Conservation (phyloP, 1,139 yeast genomes). For the Lodderomyces orthopsilosis region DNA sequence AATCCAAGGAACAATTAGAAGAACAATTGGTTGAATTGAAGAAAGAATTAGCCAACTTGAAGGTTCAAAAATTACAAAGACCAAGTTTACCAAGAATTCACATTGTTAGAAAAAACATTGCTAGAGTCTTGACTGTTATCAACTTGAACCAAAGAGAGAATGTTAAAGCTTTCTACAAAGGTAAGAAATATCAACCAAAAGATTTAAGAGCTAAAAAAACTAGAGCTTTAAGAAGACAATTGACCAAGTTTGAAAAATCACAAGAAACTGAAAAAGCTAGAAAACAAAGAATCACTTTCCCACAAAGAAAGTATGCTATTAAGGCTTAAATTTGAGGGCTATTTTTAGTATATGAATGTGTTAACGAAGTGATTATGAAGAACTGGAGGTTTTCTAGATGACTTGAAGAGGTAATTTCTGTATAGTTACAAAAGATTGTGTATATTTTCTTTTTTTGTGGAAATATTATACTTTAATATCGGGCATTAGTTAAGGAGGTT, state of each 20-base stretch:
- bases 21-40: constrained; percentile 91
- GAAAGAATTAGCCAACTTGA: constrained; percentile 94
- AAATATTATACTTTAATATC: constrained; percentile 5
- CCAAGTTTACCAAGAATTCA: constrained; percentile 93
- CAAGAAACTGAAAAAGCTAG: constrained; percentile 83
- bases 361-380: too few species aligned
- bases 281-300: constrained; percentile 94
- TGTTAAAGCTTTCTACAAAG: constrained; percentile 93
- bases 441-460: not conserved
- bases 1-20: constrained; percentile 96
- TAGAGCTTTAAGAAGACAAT: constrained; percentile 98
- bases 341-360: not conserved
- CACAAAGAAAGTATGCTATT: constrained; percentile 97
- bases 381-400: not conserved
- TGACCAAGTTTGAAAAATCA: constrained; percentile 83
- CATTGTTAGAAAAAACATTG: constrained; percentile 97
- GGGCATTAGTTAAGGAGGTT: not conserved
- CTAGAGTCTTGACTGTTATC: constrained; percentile 95
- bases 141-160: constrained; percentile 96
- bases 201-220: constrained; percentile 99
- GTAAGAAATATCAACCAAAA: constrained; percentile 97
- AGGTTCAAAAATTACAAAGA: constrained; percentile 91
- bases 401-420: not conserved
- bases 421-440: not conserved
- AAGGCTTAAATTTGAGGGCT: constrained; percentile 73